A percentile compares a stretch with the other conserved stretches of the same genome.
Evolutionary conservation across 805 yeast species (phyloP).

Genomic region (Candida chauliodis): DNA sequence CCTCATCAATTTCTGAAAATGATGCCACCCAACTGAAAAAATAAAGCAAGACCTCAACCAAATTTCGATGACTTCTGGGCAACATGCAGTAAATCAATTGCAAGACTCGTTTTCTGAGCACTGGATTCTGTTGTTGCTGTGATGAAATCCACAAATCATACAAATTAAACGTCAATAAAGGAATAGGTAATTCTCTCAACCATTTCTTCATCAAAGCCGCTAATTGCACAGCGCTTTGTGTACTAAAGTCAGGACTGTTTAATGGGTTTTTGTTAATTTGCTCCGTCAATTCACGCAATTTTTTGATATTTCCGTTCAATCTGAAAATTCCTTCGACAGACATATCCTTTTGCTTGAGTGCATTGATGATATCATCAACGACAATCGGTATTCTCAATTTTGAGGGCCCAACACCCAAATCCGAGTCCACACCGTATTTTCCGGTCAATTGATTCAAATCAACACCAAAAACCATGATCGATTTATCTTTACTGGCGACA

Average conservation of each 20-base stretch:
- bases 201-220: slow-evolving; percentile 92
- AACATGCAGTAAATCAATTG: slow-evolving; percentile 70
- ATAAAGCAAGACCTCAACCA: slow-evolving; percentile 78
- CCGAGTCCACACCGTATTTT: slow-evolving; percentile 77
- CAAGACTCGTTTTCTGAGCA: slow-evolving; percentile 49
- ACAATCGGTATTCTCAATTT: slow-evolving; percentile 79
- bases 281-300: slow-evolving; percentile 68
- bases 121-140: slow-evolving; percentile 47
- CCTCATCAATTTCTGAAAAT: slow-evolving; percentile 88
- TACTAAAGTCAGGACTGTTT: slow-evolving; percentile 63
- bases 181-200: slow-evolving; percentile 88
- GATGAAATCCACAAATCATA: slow-evolving; percentile 77
- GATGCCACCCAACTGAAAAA: slow-evolving; percentile 96
- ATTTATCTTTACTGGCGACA: slow-evolving; percentile 24
- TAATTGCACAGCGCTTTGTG: slow-evolving; percentile 83
- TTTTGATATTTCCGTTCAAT: slow-evolving; percentile 90
- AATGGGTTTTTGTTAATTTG: slow-evolving; percentile 72
- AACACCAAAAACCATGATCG: slow-evolving; percentile 64
- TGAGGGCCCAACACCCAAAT: slow-evolving; percentile 78
- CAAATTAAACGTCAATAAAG: slow-evolving; percentile 71
- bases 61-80: slow-evolving; percentile 78
- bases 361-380: slow-evolving; percentile 79
- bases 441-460: slow-evolving; percentile 67
- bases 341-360: slow-evolving; percentile 87
- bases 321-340: slow-evolving; percentile 95